Base-by-base conservation (phyloP, 345 rosid species). In the Limnanthes douglasii region DNA sequence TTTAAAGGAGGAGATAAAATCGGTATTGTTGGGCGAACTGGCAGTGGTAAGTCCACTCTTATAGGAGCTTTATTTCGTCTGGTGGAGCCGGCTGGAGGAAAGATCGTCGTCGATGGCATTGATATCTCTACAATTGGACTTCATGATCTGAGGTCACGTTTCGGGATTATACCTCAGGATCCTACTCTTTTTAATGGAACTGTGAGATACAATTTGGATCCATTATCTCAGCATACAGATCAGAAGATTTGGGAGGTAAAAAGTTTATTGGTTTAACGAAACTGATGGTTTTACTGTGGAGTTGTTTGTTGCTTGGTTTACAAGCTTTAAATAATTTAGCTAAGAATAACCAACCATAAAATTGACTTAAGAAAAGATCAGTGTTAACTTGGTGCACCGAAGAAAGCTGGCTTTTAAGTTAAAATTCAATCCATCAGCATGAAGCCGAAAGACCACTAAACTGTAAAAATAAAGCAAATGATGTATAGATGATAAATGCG, bases 141-240 rank as follows among this genome's bases (percentile, higher is more conserved):
- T 33, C 94, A 77, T 24, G 98, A 84, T 59, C 53, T 90, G 28
- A 64, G 98, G 44, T 72, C 95, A 22, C 60, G 85, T n/a, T 70
- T 84, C 31, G 98, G 92, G 42, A 75, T 90, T 28, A 84, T 90
- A 45, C 98, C 95, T 48, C 95, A 80, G 26, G 98, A 90, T 41
- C 94, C 98, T 34, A 84, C 96, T 28, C 72, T 84, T 15, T 90
- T 84, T 54, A 79, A 70, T 19, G 98, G 95, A 44, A 84, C 86
- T 14, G 98, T 90, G 44, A 74, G 94, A 60, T 80, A 62, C 61
- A 90, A 90, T 36, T 45, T 90, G 62, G 95, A 90, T 46, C 98
- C 98, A 25, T 49, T 75, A 23, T 60, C 62, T 48, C 75, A 72
- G 11, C 85, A 77, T 43, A 45, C 72, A 1, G 95, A 90, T 57